Conservation (phyloP, 177 flowering plant species). For the Vitis hybrid region DNA sequence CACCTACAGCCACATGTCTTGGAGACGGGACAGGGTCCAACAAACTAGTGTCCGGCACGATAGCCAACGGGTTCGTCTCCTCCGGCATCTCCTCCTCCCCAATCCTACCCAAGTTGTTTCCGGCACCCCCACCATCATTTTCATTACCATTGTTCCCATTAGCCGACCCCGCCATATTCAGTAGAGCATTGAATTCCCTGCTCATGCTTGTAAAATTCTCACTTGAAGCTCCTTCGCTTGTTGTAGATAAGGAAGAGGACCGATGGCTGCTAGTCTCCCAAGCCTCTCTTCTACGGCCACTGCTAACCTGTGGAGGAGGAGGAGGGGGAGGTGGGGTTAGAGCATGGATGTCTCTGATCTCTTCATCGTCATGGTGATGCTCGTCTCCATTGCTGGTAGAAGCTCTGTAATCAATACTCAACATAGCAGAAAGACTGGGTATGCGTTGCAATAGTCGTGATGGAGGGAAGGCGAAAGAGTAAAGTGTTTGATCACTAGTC, state of each 20-base stretch:
- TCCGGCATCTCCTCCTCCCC: slow-evolving; percentile 49
- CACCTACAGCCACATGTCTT: slow-evolving; percentile 1
- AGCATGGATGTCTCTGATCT: slow-evolving; percentile 76
- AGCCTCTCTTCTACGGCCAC: slow-evolving; percentile 26
- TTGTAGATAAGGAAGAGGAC: slow-evolving; percentile 41
- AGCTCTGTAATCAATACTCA: slow-evolving; percentile 18
- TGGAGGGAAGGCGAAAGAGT: not conserved
- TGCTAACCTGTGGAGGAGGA: slow-evolving; percentile 20
- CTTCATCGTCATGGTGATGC: slow-evolving; percentile 21
- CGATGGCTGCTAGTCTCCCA: slow-evolving; percentile 63
- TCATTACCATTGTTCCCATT: slow-evolving; percentile 15
- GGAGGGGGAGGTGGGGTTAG: slow-evolving; percentile 50
- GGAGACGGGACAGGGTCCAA: slow-evolving; percentile 26
- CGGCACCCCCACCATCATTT: not conserved
- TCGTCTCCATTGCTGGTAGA: slow-evolving; percentile 15
- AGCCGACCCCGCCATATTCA: slow-evolving; percentile 62
- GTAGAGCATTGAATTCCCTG: slow-evolving; percentile 80
- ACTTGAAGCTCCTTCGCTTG: slow-evolving; percentile 34
- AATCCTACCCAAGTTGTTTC: slow-evolving; percentile 36
- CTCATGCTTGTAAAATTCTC: slow-evolving; percentile 82
- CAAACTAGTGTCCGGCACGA: slow-evolving; percentile 56
- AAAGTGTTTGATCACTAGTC: not conserved
- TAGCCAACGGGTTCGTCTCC: slow-evolving; percentile 72
- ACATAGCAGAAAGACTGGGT: not conserved
- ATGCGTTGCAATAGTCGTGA: not conserved